These are phyloP conservation scores for Pseudotsuga menziesii DNA, from an alignment of 75 land plant species.

Conservation along the genomic window DNA sequence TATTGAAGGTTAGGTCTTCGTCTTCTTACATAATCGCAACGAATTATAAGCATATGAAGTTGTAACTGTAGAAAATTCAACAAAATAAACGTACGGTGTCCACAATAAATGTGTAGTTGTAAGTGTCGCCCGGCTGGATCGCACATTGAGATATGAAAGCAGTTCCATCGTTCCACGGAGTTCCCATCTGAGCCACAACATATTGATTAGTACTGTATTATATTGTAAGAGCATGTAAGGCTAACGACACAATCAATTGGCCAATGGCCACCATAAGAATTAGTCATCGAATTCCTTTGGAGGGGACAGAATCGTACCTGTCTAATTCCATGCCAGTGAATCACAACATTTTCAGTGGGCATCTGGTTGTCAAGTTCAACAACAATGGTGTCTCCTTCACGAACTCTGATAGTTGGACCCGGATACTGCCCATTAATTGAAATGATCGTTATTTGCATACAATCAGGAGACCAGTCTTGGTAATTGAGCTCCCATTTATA, in stretches of 20 bases:
- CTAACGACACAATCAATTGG: too few relatives aligned
- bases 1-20: too few relatives aligned
- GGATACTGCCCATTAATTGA: constrained; percentile 54
- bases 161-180: constrained; percentile 68
- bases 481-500: constrained; percentile 43
- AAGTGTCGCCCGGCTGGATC: constrained; percentile 72
- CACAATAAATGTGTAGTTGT: constrained; percentile 64
- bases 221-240: too few relatives aligned
- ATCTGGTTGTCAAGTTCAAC: constrained; percentile 62
- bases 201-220: too few relatives aligned
- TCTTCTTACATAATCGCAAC: too few relatives aligned
- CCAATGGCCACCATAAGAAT: too few relatives aligned
- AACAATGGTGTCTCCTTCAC: constrained; percentile 64
- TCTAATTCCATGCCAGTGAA: constrained; percentile 90
- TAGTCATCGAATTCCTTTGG: too few relatives aligned
- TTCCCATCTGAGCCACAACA: too few relatives aligned
- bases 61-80: constrained; percentile 21
- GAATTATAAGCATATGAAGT: too few relatives aligned
- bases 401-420: constrained; percentile 73
- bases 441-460: constrained; percentile 15
- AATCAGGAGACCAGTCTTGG: constrained; percentile 40
- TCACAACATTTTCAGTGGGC: constrained; percentile 58
- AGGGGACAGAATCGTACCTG: constrained; percentile 47
- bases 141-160: constrained; percentile 66
- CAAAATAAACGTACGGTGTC: constrained; percentile 47